phyloP scores from a whole-genome alignment of 78 protist genomes.

The Isochrysis galbana region DNA sequence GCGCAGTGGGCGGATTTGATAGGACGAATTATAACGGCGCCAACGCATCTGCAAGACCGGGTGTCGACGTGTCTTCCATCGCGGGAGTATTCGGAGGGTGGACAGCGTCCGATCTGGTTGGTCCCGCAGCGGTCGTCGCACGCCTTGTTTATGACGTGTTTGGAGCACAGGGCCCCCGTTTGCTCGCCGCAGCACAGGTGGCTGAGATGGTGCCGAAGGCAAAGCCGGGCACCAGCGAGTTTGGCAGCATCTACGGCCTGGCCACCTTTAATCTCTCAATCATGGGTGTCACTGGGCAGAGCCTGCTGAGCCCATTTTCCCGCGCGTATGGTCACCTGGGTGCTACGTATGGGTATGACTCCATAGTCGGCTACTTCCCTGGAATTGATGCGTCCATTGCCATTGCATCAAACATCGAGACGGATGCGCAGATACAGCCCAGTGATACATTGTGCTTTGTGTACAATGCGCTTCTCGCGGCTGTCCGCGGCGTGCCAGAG shows the following conservation, averaged over 20 bases:
- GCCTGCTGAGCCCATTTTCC: neutral
- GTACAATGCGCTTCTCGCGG: neutral
- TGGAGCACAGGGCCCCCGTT: neutral
- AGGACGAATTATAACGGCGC: neutral
- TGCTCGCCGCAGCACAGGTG: neutral
- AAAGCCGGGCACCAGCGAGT: neutral
- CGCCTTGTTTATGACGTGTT: neutral
- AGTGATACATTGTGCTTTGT: neutral
- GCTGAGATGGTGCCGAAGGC: neutral
- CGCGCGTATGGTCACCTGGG: neutral
- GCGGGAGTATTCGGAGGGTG: neutral
- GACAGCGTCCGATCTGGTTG: neutral
- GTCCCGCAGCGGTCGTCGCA: neutral
- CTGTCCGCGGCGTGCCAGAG: neutral
- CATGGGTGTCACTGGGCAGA: neutral
- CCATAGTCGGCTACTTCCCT: neutral
- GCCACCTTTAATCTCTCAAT: neutral
- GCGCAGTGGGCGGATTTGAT: neutral
- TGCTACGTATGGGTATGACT: neutral
- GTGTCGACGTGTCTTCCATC: neutral
- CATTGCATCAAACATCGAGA: neutral
- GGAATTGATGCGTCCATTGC: neutral
- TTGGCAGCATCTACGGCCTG: neutral
- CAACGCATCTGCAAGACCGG: neutral
- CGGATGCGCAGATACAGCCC: neutral